These are phyloP conservation scores for Blastobotrys apis DNA, from an alignment of 1,139 yeast genomes.

Conservation along the genomic window DNA sequence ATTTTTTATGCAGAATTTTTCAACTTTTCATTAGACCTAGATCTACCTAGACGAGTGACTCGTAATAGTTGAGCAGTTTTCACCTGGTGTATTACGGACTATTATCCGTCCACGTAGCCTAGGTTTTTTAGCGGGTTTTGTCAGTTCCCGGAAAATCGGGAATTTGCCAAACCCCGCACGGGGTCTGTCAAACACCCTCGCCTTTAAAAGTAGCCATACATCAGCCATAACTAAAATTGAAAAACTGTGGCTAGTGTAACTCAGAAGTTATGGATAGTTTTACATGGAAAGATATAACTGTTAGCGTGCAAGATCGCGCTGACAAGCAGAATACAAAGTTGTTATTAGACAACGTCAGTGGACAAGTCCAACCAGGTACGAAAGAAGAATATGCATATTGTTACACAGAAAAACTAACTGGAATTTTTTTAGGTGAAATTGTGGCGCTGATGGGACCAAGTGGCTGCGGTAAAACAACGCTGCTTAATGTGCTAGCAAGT, in stretches of 20 bases:
- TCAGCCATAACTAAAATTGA: neutral
- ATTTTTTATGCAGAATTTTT: too few relatives aligned
- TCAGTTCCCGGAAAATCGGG: too few relatives aligned
- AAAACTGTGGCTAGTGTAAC: too few relatives aligned
- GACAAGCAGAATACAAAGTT: conserved; percentile 3
- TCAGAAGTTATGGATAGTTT: neutral
- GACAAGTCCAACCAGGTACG: conserved; percentile 5
- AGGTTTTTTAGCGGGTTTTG: too few relatives aligned
- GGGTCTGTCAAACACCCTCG: neutral
- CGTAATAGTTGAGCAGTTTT: too few relatives aligned
- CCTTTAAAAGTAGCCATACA: neutral
- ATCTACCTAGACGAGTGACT: too few relatives aligned
- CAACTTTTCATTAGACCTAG: too few relatives aligned
- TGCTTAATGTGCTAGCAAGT: conserved; percentile 41
- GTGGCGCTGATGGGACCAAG: conserved; percentile 49
- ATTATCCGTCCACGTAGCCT: too few relatives aligned
- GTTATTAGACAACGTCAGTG: conserved; percentile 2
- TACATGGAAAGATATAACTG: conserved; percentile 4
- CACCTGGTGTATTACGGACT: too few relatives aligned
- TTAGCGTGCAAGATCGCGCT: conserved; percentile 3
- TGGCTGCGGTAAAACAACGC: conserved; percentile 49
- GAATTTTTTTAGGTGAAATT: conserved; percentile 21
- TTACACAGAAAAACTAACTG: neutral
- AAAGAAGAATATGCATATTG: neutral
- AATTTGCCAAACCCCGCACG: neutral